Percentiles rank a stretch among this genome's conserved stretches.
phyloP scores from a whole-genome alignment of 306 rosid species.

The Malus asiatica region DNA sequence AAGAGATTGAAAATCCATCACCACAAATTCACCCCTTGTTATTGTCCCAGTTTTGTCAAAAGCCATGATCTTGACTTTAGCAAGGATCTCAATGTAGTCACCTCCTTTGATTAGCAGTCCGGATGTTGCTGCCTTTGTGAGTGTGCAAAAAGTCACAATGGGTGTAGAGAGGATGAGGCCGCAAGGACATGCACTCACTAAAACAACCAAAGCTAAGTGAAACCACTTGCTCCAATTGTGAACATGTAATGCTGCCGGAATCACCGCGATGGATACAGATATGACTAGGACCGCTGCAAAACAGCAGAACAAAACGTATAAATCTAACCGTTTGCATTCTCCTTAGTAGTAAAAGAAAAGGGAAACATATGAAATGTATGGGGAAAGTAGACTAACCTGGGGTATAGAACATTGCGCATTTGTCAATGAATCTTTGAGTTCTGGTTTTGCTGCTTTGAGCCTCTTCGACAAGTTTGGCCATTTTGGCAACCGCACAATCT shows the following conservation, averaged over 20 bases:
- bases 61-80: conserved; percentile 63
- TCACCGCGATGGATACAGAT: conserved; percentile 47
- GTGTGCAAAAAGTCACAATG: conserved; percentile 93
- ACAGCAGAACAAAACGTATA: not conserved
- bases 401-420: conserved; percentile 78
- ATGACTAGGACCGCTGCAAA: conserved; percentile 58
- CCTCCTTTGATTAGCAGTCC: conserved; percentile 97
- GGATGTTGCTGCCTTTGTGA: conserved; percentile 74
- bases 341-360: not conserved
- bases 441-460: conserved; percentile 83
- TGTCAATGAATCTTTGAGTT: conserved; percentile 73
- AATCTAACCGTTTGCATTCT: not conserved
- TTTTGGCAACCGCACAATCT: conserved; percentile 90
- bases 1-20: conserved; percentile 57
- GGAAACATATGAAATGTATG: not conserved
- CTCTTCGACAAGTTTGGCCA: conserved; percentile 93
- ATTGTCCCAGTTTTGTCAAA: conserved; percentile 96
- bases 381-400: conserved; percentile 50
- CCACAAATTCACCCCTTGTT: conserved; percentile 81
- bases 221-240: conserved; percentile 54
- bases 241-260: conserved; percentile 44
- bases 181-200: conserved; percentile 95
- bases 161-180: conserved; percentile 92
- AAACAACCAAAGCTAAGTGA: conserved; percentile 78
- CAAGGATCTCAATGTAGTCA: conserved; percentile 65